Evolutionary conservation across 805 yeast genomes (phyloP), one percentile per base, ranked within the genome.

Genomic region (Schwanniomyces occidentalis): DNA sequence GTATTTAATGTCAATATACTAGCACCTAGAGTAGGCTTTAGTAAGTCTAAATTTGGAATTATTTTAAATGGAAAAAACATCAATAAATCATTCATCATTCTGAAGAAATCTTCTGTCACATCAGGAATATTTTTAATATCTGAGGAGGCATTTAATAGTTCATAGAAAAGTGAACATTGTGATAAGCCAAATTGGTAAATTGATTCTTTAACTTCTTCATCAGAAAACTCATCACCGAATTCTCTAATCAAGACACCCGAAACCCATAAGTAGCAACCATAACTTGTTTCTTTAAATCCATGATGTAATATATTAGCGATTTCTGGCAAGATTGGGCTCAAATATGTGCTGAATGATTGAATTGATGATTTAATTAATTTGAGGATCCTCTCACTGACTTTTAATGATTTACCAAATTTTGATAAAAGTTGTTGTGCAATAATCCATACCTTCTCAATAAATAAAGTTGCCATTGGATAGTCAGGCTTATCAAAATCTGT

Each of bases 181-280:
- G 80, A 74, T 39, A 78, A 57, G 0, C 90, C 82, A 61, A 89
- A 88, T 34, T 73, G 68, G 82, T 87, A 88, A 13, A 85, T 79
- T 2, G 85, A 75, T 18, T 69, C 71, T 43, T 75, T 76, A 14
- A 80, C 62, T 3, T 65, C 71, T 6, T 56, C 71, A n/a, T 63
- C 58, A 21, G 52, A 35, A 38, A 66, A 73, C 29, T 73, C 78
- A 45, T 80, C 82, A 19, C 81, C 78, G 58, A 72, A 90, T 41
- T 86, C 91, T 37, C 85, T 77, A 34, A 85, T 78, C 17, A 89
- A 65, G 7, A 84, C 71, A 6, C 96, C 97, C 2, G 95, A 82
- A 9, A 86, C 91, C 93, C 95, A 90, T 37, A 90, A 63, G 53
- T 83, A 89, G 55, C 95, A 86, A 4, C 96, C 97, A 50, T 65